These are phyloP conservation scores for Citrus trifoliata DNA, from an alignment of 345 rosid species.

Conservation along the genomic window DNA sequence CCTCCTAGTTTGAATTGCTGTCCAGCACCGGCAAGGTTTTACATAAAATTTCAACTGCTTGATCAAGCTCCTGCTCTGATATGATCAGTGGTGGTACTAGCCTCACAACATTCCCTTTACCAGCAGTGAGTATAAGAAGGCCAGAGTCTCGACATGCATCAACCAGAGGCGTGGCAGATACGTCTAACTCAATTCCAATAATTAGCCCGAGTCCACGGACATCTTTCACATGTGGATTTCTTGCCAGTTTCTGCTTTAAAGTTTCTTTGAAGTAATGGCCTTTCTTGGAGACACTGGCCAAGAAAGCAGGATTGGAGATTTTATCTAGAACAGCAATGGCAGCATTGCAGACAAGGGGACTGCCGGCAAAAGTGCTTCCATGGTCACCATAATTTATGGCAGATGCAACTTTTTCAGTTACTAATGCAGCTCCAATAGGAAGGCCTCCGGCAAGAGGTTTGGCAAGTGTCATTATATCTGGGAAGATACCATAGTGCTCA, in stretches of 20 bases:
- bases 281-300: slow-evolving; percentile 62
- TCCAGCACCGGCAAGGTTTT: slow-evolving; percentile 26
- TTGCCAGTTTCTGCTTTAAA: slow-evolving; percentile 53
- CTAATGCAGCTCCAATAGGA: slow-evolving; percentile 78
- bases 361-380: slow-evolving; percentile 92
- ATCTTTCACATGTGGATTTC: slow-evolving; percentile 73
- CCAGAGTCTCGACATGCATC: slow-evolving; percentile 76
- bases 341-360: slow-evolving; percentile 70
- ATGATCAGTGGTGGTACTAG: slow-evolving; percentile 87
- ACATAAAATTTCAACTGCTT: slow-evolving; percentile 57
- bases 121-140: slow-evolving; percentile 71
- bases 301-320: slow-evolving; percentile 68
- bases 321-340: slow-evolving; percentile 67
- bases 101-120: slow-evolving; percentile 85
- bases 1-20: neutral
- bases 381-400: slow-evolving; percentile 74
- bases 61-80: slow-evolving; percentile 60
- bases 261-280: slow-evolving; percentile 61
- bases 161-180: slow-evolving; percentile 55
- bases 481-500: slow-evolving; percentile 57
- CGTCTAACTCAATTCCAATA: slow-evolving; percentile 75
- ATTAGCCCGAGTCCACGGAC: slow-evolving; percentile 82
- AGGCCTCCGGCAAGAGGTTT: slow-evolving; percentile 97
- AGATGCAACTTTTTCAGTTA: slow-evolving; percentile 73
- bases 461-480: slow-evolving; percentile 92